phyloP scores from a whole-genome alignment of 2,329 filamentous ascomycete genomes.

The Pezicula rhizophila region DNA sequence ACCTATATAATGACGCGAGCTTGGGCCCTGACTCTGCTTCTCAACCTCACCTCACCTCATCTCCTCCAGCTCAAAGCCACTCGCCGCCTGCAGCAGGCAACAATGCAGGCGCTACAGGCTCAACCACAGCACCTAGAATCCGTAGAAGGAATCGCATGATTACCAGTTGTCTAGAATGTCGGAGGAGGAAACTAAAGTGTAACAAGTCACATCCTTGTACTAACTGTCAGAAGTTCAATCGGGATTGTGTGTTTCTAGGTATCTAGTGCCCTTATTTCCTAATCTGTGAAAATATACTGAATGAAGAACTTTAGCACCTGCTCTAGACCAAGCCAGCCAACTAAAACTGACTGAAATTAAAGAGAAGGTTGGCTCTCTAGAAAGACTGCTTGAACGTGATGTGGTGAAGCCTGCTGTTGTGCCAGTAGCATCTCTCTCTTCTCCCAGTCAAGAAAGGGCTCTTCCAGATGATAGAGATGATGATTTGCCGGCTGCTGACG shows the following conservation, averaged over 20 bases:
- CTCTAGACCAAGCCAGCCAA: slow-evolving; percentile 62
- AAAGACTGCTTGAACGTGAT: slow-evolving; percentile 63
- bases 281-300: not conserved
- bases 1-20: not conserved
- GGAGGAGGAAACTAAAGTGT: slow-evolving; percentile 72
- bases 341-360: slow-evolving; percentile 70
- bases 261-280: slow-evolving; percentile 15
- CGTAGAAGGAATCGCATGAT: slow-evolving; percentile 57
- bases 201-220: slow-evolving; percentile 67
- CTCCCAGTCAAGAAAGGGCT: slow-evolving; percentile 13
- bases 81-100: not conserved
- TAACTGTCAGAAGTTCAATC: slow-evolving; percentile 44
- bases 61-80: not conserved
- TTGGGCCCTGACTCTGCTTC: not conserved
- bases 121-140: slow-evolving; percentile 17
- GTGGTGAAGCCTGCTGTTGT: slow-evolving; percentile 43
- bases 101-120: not conserved
- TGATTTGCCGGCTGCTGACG: slow-evolving; percentile 37
- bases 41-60: not conserved
- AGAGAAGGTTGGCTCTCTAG: slow-evolving; percentile 68
- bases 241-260: slow-evolving; percentile 33
- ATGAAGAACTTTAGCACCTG: slow-evolving; percentile 16
- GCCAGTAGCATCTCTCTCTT: slow-evolving; percentile 1
- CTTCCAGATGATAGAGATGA: slow-evolving; percentile 44
- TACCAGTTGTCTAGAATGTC: slow-evolving; percentile 63